Percentiles rank a stretch among this genome's conserved stretches.
Evolutionary conservation across 23 red algal genomes (phyloP).

Genomic region (Gracilaria vermiculophylla): DNA sequence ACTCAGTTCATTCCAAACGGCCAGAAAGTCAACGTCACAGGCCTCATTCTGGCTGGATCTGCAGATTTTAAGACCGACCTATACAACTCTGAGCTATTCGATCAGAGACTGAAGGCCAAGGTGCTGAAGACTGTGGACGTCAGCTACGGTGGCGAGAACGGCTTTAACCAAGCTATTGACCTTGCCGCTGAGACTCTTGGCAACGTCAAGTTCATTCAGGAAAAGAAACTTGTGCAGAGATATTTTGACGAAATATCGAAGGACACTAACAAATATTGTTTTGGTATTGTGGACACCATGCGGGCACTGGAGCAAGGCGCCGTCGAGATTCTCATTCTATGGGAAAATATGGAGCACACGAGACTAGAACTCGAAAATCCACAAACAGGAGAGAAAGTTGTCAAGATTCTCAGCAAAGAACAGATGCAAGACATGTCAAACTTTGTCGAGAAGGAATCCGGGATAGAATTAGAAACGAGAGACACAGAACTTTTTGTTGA

Average conservation of each 20-base stretch:
- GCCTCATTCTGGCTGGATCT: slow-evolving; percentile 93
- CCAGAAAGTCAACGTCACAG: slow-evolving; percentile 93
- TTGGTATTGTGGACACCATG: slow-evolving; percentile 91
- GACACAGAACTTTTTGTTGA: slow-evolving; percentile 89
- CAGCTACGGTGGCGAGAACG: slow-evolving; percentile 97
- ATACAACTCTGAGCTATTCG: slow-evolving; percentile 90
- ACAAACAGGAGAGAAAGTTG: slow-evolving; percentile 78
- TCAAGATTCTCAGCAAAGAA: slow-evolving; percentile 85
- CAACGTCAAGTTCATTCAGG: slow-evolving; percentile 98
- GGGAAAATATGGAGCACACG: slow-evolving; percentile 94
- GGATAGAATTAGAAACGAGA: slow-evolving; percentile 81
- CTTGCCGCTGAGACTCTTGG: slow-evolving; percentile 88
- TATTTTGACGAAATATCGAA: slow-evolving; percentile 97
- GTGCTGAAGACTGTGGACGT: slow-evolving; percentile 95
- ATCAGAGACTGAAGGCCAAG: slow-evolving; percentile 92
- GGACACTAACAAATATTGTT: slow-evolving; percentile 95
- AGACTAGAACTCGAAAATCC: slow-evolving; percentile 90
- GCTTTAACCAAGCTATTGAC: slow-evolving; percentile 99
- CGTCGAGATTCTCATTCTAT: slow-evolving; percentile 92
- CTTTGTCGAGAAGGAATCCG: slow-evolving; percentile 67
- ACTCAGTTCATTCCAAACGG: slow-evolving; percentile 94
- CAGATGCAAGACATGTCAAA: slow-evolving; percentile 74
- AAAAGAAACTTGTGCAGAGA: slow-evolving; percentile 90
- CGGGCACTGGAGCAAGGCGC: slow-evolving; percentile 92
- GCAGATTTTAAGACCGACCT: slow-evolving; percentile 99